Percentiles rank a stretch among this genome's conserved stretches.
These are phyloP conservation scores for Narthecium ossifragum DNA, from an alignment of 106 monocot genomes.

Conservation along the genomic window DNA sequence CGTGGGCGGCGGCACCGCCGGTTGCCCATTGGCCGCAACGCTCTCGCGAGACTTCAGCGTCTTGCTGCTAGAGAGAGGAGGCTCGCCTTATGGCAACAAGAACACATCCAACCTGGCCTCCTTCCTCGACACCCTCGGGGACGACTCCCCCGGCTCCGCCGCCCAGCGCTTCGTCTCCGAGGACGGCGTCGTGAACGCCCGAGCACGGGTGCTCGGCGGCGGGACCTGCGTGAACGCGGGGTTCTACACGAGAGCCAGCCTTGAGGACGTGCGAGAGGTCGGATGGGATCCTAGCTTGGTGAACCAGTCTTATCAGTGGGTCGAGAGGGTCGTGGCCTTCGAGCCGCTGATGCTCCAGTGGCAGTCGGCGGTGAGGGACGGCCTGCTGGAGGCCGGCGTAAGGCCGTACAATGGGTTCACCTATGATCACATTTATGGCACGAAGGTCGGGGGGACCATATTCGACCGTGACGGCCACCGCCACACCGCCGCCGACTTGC, in stretches of 20 bases:
- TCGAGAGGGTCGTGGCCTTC: slow-evolving; percentile 35
- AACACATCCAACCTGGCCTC: slow-evolving; percentile 39
- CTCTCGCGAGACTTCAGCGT: slow-evolving; percentile 35
- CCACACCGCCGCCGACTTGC: slow-evolving; percentile 32
- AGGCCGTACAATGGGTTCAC: slow-evolving; percentile 68
- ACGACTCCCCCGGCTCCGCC: slow-evolving; percentile 44
- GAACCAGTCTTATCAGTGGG: slow-evolving; percentile 54
- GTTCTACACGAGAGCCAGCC: slow-evolving; percentile 56
- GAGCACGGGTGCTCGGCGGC: slow-evolving; percentile 63
- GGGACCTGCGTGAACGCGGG: slow-evolving; percentile 71
- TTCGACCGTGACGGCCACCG: slow-evolving; percentile 41
- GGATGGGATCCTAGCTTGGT: slow-evolving; percentile 50
- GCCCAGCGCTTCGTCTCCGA: slow-evolving; percentile 67
- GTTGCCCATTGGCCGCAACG: slow-evolving; percentile 62
- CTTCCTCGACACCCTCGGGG: slow-evolving; percentile 50
- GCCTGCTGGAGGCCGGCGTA: slow-evolving; percentile 52
- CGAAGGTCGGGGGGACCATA: slow-evolving; percentile 62
- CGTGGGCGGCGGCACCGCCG: slow-evolving; percentile 63
- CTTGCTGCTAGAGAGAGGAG: slow-evolving; percentile 52
- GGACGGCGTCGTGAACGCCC: slow-evolving; percentile 50
- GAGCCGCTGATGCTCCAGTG: slow-evolving; percentile 46
- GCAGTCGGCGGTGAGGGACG: slow-evolving; percentile 62
- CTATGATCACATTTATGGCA: slow-evolving; percentile 54
- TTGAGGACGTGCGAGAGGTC: slow-evolving; percentile 19
- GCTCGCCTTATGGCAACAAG: slow-evolving; percentile 49